Base-by-base conservation (phyloP, 2,329 filamentous ascomycete genomes). In the Onygenales sp. region DNA sequence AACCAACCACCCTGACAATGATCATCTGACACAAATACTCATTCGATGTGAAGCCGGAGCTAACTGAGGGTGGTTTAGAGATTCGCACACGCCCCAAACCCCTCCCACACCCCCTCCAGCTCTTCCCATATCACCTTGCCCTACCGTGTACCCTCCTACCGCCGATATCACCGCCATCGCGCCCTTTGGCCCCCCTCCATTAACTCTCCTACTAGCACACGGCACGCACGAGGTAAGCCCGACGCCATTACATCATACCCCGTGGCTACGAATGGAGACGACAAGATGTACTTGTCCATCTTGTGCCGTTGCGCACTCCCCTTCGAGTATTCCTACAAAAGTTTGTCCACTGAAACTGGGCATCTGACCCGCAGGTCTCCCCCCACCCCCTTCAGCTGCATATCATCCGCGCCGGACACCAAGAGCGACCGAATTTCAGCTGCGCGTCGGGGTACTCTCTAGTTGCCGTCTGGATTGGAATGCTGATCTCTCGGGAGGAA, bases 161-260 rank as follows among this genome's bases (percentile, higher is more conserved):
- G 7, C 35, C 11, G 10, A 33, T 49, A 8, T 21, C 46, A 39
- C 10, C 31, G 17, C 17, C 46, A 32, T 38, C 46, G n/a, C 7
- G 33, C 17, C 11, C 6, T 13, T 21, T 49, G 9, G 35, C 35
- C 39, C 38, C 7, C 35, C 7, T 10, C 21, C 46, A 11, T 41
- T 49, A n/a, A 39, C 39, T 27, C 17, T 31, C 11, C 14, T 49
- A 9, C 35, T 13, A 11, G 46, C 17, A 31, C 35, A n/a, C 46
- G 39, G 35, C 46, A 49, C 33, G 31, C 46, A 31, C 46, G 17
- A 31, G 35, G 46, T 49, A 38, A 41, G 46, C 35, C 21, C 14
- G 2, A 44, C 38, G 39, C 48, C 36, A 49, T 50, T 50, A 50
- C 48, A 50, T 50, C 48, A 50, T 50, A 50, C n/a, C 46, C 38